A percentile compares a stretch with the other conserved stretches of the same genome.
phyloP scores from a whole-genome alignment of 1,284 basidiomycete species.

The Leccinum subspadiceum region DNA sequence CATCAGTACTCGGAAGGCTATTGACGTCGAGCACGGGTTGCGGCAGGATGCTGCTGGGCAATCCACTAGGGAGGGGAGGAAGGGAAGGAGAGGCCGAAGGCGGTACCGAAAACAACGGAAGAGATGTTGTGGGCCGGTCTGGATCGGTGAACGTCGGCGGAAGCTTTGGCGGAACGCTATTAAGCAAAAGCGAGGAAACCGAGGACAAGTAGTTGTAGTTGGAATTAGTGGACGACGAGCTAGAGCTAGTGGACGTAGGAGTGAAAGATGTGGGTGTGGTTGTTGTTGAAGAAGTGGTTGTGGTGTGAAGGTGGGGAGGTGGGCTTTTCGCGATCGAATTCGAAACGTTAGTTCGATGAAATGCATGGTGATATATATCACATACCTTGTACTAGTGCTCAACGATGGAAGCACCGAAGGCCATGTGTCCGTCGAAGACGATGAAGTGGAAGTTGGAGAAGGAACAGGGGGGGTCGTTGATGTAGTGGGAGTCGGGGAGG shows the following conservation, averaged over 20 bases:
- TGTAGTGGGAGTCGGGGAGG: not conserved
- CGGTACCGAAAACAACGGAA: slow-evolving; percentile 26
- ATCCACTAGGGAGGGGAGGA: slow-evolving; percentile 51
- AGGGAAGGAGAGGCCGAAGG: slow-evolving; percentile 35
- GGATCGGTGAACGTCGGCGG: slow-evolving; percentile 44
- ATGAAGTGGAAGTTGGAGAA: not conserved
- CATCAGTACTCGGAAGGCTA: slow-evolving; percentile 38
- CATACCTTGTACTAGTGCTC: slow-evolving; percentile 10
- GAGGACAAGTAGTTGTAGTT: slow-evolving; percentile 39
- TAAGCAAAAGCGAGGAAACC: slow-evolving; percentile 43
- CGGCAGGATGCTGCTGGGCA: slow-evolving; percentile 64
- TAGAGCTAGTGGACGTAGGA: slow-evolving; percentile 11
- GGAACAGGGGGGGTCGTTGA: not conserved
- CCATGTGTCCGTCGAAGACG: not conserved
- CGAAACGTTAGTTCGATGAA: slow-evolving; percentile 8
- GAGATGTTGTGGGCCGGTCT: slow-evolving; percentile 50
- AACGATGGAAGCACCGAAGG: slow-evolving; percentile 3
- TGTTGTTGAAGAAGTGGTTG: not conserved
- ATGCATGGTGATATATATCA: not conserved
- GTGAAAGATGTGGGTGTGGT: slow-evolving; percentile 16
- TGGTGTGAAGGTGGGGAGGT: slow-evolving; percentile 11
- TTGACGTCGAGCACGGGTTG: slow-evolving; percentile 27
- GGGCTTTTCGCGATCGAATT: slow-evolving; percentile 31
- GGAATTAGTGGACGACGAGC: slow-evolving; percentile 20
- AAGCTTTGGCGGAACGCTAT: slow-evolving; percentile 29